phyloP scores from a whole-genome alignment of 106 monocot genomes.

The Acanthochlamys bracteata region DNA sequence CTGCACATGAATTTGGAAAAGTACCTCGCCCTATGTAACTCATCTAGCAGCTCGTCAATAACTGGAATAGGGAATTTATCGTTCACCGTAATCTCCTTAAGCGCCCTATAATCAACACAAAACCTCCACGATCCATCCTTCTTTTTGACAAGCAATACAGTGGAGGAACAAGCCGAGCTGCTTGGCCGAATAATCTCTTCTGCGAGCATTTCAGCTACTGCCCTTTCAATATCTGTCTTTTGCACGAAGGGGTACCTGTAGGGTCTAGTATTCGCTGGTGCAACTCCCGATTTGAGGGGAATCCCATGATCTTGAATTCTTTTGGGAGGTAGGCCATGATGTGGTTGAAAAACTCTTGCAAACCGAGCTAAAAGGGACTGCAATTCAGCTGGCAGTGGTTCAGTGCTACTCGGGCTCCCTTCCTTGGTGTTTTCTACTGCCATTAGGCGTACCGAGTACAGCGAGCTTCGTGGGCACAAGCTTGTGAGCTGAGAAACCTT shows the following conservation, averaged over 20 bases:
- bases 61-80: slow-evolving; percentile 10
- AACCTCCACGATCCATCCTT: slow-evolving; percentile 3
- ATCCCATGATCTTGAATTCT: too few species aligned
- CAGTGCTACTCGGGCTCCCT: too few species aligned
- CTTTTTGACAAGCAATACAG: slow-evolving; percentile 1
- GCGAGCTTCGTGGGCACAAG: too few species aligned
- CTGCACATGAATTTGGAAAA: slow-evolving; percentile 6
- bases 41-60: too few species aligned
- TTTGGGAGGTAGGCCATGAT: too few species aligned
- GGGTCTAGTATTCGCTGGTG: too few species aligned
- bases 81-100: not conserved
- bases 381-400: too few species aligned
- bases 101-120: slow-evolving; percentile 1
- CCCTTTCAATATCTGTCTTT: not conserved
- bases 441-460: too few species aligned
- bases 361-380: too few species aligned
- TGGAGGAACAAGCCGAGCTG: not conserved
- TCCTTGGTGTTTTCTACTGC: too few species aligned
- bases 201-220: not conserved
- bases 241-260: not conserved
- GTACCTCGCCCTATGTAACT: not conserved
- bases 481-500: too few species aligned
- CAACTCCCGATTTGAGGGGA: not conserved
- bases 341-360: too few species aligned
- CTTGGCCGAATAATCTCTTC: not conserved